These are phyloP conservation scores for Cutaneotrichosporon sp. DNA, from an alignment of 1,284 basidiomycete species.

Conservation along the genomic window DNA sequence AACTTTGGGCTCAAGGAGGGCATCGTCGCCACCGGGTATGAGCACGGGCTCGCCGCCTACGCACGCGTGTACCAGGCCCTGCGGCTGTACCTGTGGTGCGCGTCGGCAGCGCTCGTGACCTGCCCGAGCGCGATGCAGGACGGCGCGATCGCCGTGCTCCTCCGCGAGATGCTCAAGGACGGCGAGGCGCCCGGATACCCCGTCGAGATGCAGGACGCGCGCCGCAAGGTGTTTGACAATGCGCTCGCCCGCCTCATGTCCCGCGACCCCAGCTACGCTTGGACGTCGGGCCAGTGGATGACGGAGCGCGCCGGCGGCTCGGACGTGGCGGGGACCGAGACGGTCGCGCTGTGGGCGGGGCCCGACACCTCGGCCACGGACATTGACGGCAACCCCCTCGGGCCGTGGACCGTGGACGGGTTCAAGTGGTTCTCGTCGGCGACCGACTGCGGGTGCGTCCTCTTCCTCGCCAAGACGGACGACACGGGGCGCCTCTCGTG, in stretches of 20 bases:
- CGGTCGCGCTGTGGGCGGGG: constrained; percentile 60
- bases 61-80: constrained; percentile 17
- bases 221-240: constrained; percentile 18
- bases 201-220: constrained; percentile 3
- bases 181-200: background rate
- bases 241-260: constrained; percentile 21
- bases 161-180: constrained; percentile 6
- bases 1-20: constrained; percentile 17
- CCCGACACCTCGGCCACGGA: constrained; percentile 1
- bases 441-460: constrained; percentile 58
- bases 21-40: constrained; percentile 22
- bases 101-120: constrained; percentile 5
- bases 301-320: constrained; percentile 77
- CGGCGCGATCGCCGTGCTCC: constrained; percentile 18
- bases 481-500: constrained; percentile 66
- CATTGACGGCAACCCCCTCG: constrained; percentile 22
- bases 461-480: constrained; percentile 23
- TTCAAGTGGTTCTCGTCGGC: constrained; percentile 85
- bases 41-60: constrained; percentile 7
- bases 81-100: constrained; percentile 17
- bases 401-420: constrained; percentile 59
- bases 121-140: constrained; percentile 24
- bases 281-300: constrained; percentile 82
- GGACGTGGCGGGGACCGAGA: constrained; percentile 74
- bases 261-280: constrained; percentile 61